Evolutionary conservation across 2,329 filamentous ascomycete species (phyloP), one percentile per base, ranked within the genome.

Genomic region (Juglanconis oblonga): DNA sequence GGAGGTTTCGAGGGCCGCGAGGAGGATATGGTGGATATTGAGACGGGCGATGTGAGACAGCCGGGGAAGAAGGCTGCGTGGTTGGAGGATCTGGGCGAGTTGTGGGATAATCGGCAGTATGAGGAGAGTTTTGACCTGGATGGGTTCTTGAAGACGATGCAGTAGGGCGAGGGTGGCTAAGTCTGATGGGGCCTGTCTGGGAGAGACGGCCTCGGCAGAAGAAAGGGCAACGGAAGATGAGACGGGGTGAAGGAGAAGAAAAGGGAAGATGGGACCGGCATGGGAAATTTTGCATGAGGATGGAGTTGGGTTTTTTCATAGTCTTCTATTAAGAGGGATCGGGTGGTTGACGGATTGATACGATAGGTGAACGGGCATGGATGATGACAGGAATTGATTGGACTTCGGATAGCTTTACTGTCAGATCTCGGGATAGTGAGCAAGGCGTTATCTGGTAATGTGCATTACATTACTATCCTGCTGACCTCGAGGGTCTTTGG

Each of bases 101-200:
- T 99, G 35, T 99, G 95, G 94, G 95, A 99, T 72, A 94, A 97
- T 73, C 88, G 88, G 72, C 93, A 97, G 79, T 99, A 99, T 74
- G 92, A 97, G 76, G 95, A 99, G 78, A 96, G 96, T 75, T 98
- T 97, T 73, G 92, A 98, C 73, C 78, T 99, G 66, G 92, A 97
- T 69, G 93, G 91, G 3, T 99, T 98, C 78, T 82, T 99, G 78
- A 93, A 92, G 74, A 96, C 86, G 67, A 97, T 99, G 91, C 91
- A 92, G 62, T 82, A 70, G 70, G 29, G 17, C 9, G 32, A 11
- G 35, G 17, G n/a, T 29, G 11, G 44, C 17, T 24, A 24, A 24
- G 17, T 24, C 17, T 24, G 17, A 24, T 24, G 17, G 17, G 17
- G 17, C 17, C 17, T 24, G 17, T 24, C 17, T 24, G 17, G 17